Base-by-base conservation (phyloP, 129 eudicot genomes). In the Centella asiatica region DNA sequence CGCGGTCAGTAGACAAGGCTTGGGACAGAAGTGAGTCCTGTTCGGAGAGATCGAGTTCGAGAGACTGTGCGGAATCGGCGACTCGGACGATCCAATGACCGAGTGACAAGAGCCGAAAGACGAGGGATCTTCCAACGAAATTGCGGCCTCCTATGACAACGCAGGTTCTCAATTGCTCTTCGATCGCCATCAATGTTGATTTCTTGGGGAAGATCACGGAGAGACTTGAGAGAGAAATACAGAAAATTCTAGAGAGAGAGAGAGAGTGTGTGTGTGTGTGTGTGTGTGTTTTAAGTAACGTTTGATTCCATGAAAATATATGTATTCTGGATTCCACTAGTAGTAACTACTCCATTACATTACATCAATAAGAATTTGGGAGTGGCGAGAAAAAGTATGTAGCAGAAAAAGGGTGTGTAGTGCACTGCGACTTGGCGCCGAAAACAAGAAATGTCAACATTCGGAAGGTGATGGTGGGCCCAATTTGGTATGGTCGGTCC, bases 61-160 rank as follows among this genome's bases (percentile, higher is more conserved):
- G 75, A 44, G n/a, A n/a, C n/a, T n/a, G n/a, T n/a, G 81, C 45
- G 31, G 84, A 80, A 72, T 89, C 97, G 55, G 92, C 95, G 48
- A 89, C 72, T 60, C 88, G 85, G 52, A 89, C 97, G 77, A 80
- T 78, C 95, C 95, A 89, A 69, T 80, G 74, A 5, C 80, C 89
- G 65, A 76, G 82, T 44, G 57, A 68, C 53, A 90, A 62, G 57
- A 90, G 76, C 62, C 88, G 68, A 7, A 44, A 70, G 39, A 90
- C 95, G 57, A 90, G 84, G 44, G 75, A 61, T 71, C 78, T 75
- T 58, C 97, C 97, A 17, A 90, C 66, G 61, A 86, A 81, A 44
- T 75, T 76, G 62, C 92, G 73, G 22, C 94, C 94, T 2, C 97
- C 97, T 47, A 90, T 69, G 1, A 90, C 97, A 0, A 76, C 83